Conservation (phyloP, 345 rosid species). For the Moricandia arvensis region DNA sequence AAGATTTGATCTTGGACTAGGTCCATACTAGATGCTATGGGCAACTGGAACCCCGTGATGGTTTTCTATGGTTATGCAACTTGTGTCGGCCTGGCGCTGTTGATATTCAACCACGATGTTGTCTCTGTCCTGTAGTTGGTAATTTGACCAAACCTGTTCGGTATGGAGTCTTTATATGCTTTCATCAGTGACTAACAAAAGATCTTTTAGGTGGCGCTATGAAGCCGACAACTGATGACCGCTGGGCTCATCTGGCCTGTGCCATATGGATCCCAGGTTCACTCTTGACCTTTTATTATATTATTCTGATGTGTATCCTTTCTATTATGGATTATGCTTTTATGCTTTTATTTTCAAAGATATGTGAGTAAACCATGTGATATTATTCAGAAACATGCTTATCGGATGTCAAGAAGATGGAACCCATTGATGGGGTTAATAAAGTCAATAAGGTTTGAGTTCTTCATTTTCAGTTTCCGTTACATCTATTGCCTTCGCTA, state of each 20-base stretch:
- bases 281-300: slow-evolving; percentile 28
- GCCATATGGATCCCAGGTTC: slow-evolving; percentile 99
- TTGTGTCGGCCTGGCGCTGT: slow-evolving; percentile 89
- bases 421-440: slow-evolving; percentile 88
- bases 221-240: slow-evolving; percentile 95
- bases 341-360: slow-evolving; percentile 1
- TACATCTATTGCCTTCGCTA: background rate
- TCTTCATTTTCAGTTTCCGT: background rate
- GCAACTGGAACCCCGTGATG: slow-evolving; percentile 81
- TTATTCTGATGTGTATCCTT: background rate
- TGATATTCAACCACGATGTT: slow-evolving; percentile 73
- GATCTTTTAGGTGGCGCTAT: slow-evolving; percentile 80
- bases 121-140: slow-evolving; percentile 97
- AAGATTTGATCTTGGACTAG: slow-evolving; percentile 42
- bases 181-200: slow-evolving; percentile 26
- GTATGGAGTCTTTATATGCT: slow-evolving; percentile 21
- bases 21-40: slow-evolving; percentile 99
- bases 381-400: slow-evolving; percentile 85
- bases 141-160: slow-evolving; percentile 10
- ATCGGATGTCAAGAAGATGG: slow-evolving; percentile 93
- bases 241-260: slow-evolving; percentile 99
- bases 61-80: slow-evolving; percentile 90
- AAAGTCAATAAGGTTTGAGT: slow-evolving; percentile 67
- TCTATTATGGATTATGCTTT: slow-evolving; percentile 23
- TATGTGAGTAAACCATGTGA: slow-evolving; percentile 11